Base-by-base conservation (phyloP, 768 basidiomycete genomes). In the Epithele typhae region DNA sequence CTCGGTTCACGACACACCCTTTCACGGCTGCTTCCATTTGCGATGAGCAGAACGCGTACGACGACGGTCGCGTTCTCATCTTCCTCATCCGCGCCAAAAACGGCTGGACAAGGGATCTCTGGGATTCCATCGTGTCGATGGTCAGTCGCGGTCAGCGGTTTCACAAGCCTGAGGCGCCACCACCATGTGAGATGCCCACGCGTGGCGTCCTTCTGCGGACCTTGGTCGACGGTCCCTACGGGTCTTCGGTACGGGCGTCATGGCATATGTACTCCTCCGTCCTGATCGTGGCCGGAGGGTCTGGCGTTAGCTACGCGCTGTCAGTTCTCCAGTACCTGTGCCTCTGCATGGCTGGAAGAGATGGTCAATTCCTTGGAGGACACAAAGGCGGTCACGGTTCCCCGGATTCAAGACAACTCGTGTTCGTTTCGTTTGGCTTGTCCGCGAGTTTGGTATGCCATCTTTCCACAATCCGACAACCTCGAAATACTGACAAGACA, bases 381-480 rank as follows among this genome's bases (percentile, higher is more conserved):
- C 65, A 62, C 25, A 54, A 64, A 6, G 74, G 75, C 8, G 71
- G 76, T 1, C 73, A 68, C 64, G 71, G 72, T 0, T 53, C 66
- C 66, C 64, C 21, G 56, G 60, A 5, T 73, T 67, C 45, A 66
- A 65, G 35, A 79, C 76, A 5, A 65, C 57, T 25, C 72, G 88
- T 4, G 75, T 88, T 0, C 71, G 87, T 15, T 87, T 90, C 52
- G 73, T 89, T 3, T 90, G 87, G 87, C 74, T 88, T 36, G 68
- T 87, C 18, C 73, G 85, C 32, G 88, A 89, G 57, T 88, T 81
- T 57, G 75, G 86, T 87, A 48, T 64, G 83, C 46, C 4, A 14
- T 8, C 21, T 33, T 2, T 25, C 25, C n/a, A 14, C 9, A 12
- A 3, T 33, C 4, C 21, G 2, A 10, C 23, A 15, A 30, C 25